phyloP scores from a whole-genome alignment of 805 yeast species.

The Isabelozyma heimii region DNA sequence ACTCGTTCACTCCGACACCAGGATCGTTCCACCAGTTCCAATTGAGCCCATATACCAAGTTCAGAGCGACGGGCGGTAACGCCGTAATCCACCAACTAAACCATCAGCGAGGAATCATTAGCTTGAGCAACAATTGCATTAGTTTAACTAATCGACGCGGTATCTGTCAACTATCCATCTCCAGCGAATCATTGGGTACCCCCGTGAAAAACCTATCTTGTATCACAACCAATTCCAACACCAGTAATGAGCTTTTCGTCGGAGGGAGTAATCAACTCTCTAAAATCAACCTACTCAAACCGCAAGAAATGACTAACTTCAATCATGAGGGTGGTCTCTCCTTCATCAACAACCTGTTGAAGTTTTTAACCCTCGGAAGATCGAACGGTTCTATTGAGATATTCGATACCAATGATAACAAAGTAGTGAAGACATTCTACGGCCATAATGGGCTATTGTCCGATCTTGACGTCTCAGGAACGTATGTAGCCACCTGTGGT shows the following conservation, averaged over 20 bases:
- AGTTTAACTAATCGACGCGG: conserved; percentile 37
- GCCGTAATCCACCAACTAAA: conserved; percentile 27
- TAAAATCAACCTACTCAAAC: conserved; percentile 34
- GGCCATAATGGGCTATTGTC: conserved; percentile 64
- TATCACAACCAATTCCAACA: conserved; percentile 30
- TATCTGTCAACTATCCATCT: conserved; percentile 16
- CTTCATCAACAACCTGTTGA: conserved; percentile 43
- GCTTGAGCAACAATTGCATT: conserved; percentile 29
- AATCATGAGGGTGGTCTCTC: conserved; percentile 46
- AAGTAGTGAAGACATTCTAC: conserved; percentile 49
- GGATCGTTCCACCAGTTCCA: conserved; percentile 16
- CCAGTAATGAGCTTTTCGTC: conserved; percentile 28
- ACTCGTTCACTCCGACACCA: conserved; percentile 23
- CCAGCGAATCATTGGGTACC: conserved; percentile 9
- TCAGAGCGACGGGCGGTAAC: conserved; percentile 18
- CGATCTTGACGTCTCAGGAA: conserved; percentile 63
- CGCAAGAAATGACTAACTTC: conserved; percentile 16
- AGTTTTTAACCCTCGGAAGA: conserved; percentile 57
- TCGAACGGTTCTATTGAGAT: conserved; percentile 61
- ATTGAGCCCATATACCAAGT: conserved; percentile 36
- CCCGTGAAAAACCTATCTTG: conserved; percentile 20
- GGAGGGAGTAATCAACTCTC: conserved; percentile 20
- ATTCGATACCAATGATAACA: conserved; percentile 52
- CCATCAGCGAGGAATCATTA: conserved; percentile 32
- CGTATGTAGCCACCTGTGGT: conserved; percentile 77